A percentile compares a stretch with the other conserved stretches of the same genome.
Evolutionary conservation across 495 filamentous ascomycete genomes (phyloP).

Genomic region (Hypomontagnella monticulosa): DNA sequence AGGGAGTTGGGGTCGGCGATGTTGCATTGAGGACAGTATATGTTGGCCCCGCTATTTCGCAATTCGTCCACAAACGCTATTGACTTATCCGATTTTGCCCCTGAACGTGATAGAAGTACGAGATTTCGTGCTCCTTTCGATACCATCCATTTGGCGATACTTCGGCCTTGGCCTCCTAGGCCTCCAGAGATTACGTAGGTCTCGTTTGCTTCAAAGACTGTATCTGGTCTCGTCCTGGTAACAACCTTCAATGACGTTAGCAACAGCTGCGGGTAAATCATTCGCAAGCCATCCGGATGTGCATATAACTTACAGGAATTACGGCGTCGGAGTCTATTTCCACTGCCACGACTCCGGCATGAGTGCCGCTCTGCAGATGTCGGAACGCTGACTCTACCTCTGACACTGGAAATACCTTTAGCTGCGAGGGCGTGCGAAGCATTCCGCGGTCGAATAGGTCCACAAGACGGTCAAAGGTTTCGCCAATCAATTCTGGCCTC

Average conservation of each 20-base stretch:
- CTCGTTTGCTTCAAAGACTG: background rate
- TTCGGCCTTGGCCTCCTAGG: conserved; percentile 37
- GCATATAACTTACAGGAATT: background rate
- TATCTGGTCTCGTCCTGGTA: no score
- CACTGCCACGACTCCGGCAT: conserved; percentile 22
- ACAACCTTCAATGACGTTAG: no score
- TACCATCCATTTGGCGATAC: conserved; percentile 24
- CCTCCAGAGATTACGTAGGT: conserved; percentile 54
- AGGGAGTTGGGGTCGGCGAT: conserved; percentile 36
- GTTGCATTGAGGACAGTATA: conserved; percentile 47
- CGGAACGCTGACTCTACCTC: conserved; percentile 11
- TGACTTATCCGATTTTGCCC: conserved; percentile 2
- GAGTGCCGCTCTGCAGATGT: conserved; percentile 20
- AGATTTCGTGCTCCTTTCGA: conserved; percentile 28
- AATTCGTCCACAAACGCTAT: conserved; percentile 31
- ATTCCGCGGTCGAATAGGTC: background rate
- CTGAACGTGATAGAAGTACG: conserved; percentile 33
- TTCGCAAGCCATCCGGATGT: no score
- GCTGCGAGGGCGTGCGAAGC: conserved; percentile 5
- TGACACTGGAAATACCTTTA: conserved; percentile 16
- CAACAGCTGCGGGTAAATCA: no score
- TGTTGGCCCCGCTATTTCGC: conserved; percentile 11
- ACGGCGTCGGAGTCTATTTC: background rate
- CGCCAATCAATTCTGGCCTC: background rate
- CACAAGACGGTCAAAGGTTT: no score